A percentile compares a stretch with the other conserved stretches of the same genome.
Evolutionary conservation across 257 asterid species (phyloP).

Genomic region (Eucommia ulmoides): DNA sequence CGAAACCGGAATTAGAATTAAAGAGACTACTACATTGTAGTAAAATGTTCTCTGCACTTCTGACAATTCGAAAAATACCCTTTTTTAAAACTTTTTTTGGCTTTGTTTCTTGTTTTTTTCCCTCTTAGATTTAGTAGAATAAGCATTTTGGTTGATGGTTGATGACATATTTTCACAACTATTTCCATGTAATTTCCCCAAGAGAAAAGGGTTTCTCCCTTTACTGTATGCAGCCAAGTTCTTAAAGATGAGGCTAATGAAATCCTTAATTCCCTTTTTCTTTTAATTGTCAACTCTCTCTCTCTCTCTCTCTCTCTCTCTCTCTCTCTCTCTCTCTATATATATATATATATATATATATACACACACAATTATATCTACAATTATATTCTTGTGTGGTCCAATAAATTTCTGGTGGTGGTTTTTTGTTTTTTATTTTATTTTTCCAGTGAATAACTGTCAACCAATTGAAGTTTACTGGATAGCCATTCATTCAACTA

Average conservation of each 20-base stretch:
- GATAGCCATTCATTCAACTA: slow-evolving; percentile 1
- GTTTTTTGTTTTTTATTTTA: not conserved
- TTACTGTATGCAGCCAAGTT: slow-evolving; percentile 6
- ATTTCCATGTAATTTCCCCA: slow-evolving; percentile 5
- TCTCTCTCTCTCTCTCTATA: not conserved
- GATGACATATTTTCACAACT: slow-evolving; percentile 7
- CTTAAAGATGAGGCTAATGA: slow-evolving; percentile 8
- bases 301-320: not conserved
- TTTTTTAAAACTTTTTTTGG: not conserved
- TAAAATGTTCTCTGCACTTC: slow-evolving; percentile 1
- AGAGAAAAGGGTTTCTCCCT: slow-evolving; percentile 15
- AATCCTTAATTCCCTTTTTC: too few species aligned
- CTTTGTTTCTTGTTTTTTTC: not conserved
- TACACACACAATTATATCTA: not conserved
- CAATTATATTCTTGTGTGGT: not conserved
- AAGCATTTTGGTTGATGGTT: not conserved
- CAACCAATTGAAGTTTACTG: not conserved
- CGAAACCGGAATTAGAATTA: not conserved
- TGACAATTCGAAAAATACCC: not conserved
- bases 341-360: too few species aligned
- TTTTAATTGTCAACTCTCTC: slow-evolving; percentile 6
- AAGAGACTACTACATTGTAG: slow-evolving; percentile 4
- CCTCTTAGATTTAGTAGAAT: not conserved
- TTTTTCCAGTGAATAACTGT: not conserved
- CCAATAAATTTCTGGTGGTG: not conserved